phyloP scores from a whole-genome alignment of 139 green algal genomes.

The Picochlorum sp. region DNA sequence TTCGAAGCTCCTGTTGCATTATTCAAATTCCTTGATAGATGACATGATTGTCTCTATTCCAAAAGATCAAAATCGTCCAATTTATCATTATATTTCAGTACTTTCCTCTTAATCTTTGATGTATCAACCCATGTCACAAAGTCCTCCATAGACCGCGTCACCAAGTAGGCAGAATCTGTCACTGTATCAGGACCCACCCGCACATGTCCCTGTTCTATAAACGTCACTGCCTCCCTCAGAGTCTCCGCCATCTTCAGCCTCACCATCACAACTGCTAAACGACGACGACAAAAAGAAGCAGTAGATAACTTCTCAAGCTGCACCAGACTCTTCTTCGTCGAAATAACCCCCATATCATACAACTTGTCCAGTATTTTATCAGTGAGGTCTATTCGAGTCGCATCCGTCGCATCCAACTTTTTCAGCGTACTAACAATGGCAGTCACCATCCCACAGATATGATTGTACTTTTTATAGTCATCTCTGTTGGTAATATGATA shows the following conservation, averaged over 20 bases:
- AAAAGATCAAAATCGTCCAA: conserved; percentile 90
- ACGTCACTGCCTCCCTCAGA: conserved; percentile 81
- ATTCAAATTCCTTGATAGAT: conserved; percentile 12
- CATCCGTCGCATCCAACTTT: conserved; percentile 75
- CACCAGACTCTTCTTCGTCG: conserved; percentile 86
- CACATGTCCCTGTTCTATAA: conserved; percentile 95
- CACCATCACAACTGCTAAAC: conserved; percentile 91
- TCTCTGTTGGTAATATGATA: conserved; percentile 96
- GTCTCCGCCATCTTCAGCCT: conserved; percentile 87
- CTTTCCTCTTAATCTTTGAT: conserved; percentile 91
- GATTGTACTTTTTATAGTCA: conserved; percentile 97
- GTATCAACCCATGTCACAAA: conserved; percentile 98
- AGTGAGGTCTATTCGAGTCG: conserved; percentile 83
- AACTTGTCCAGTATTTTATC: conserved; percentile 96
- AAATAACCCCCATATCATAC: conserved; percentile 86
- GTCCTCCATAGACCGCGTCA: conserved; percentile 91
- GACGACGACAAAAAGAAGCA: conserved; percentile 81
- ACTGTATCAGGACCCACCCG: conserved; percentile 88
- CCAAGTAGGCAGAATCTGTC: conserved; percentile 82
- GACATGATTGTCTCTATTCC: not conserved
- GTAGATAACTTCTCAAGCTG: conserved; percentile 86
- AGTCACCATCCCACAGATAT: conserved; percentile 72
- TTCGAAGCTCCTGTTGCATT: conserved; percentile 30
- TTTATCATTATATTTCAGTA: conserved; percentile 90
- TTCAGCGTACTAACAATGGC: conserved; percentile 32